These are phyloP conservation scores for Sporobolomyces phaffii DNA, from an alignment of 768 basidiomycete genomes.

Conservation along the genomic window DNA sequence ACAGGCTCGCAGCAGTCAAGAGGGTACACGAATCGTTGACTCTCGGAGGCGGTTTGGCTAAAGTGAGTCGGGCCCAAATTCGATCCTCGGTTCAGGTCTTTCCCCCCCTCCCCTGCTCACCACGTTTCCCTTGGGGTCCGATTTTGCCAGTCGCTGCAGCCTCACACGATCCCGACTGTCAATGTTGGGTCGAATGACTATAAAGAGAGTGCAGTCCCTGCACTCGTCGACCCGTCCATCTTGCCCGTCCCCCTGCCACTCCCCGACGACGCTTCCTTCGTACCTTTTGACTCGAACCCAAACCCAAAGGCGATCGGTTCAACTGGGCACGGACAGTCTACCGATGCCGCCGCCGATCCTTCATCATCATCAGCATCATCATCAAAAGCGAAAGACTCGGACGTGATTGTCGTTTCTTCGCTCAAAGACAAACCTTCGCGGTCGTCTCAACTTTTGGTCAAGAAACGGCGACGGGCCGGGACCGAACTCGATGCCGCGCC, in stretches of 20 bases:
- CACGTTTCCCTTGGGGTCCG: too few relatives aligned
- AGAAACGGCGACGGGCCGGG: conserved; percentile 25
- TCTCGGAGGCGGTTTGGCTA: conserved; percentile 32
- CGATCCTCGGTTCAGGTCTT: too few relatives aligned
- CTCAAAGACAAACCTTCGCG: conserved; percentile 32
- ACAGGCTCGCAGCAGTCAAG: conserved; percentile 15
- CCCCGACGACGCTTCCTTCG: conserved; percentile 34
- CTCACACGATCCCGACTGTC: conserved; percentile 4
- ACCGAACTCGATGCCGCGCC: background rate
- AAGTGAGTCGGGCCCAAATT: conserved; percentile 10
- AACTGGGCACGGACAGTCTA: background rate
- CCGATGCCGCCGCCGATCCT: background rate
- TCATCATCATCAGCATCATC: too few relatives aligned
- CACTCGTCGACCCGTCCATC: background rate
- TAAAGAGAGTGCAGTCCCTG: too few relatives aligned
- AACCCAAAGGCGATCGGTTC: conserved; percentile 19
- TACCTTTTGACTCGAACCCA: conserved; percentile 20
- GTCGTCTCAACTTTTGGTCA: background rate
- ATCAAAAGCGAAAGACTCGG: background rate
- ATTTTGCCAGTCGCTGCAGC: conserved; percentile 20
- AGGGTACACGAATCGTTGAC: conserved; percentile 29
- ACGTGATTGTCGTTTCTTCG: conserved; percentile 33
- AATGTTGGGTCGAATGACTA: too few relatives aligned
- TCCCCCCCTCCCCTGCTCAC: too few relatives aligned
- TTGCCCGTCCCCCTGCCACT: background rate